phyloP scores from a whole-genome alignment of 192 early-diverging fungal genomes.

The Backusella sp. region DNA sequence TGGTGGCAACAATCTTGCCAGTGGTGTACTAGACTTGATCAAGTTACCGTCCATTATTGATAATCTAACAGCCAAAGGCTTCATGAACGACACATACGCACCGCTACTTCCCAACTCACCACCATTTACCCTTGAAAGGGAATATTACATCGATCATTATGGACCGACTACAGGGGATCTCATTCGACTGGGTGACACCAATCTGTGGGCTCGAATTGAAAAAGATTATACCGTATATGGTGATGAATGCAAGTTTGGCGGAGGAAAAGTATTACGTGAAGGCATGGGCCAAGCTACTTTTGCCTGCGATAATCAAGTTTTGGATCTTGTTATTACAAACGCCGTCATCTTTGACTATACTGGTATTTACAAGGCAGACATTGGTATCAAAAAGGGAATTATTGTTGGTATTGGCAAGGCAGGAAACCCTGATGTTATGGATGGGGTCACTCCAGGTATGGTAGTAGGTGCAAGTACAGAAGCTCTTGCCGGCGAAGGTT shows the following conservation, averaged over 20 bases:
- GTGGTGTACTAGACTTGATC: constrained; percentile 60
- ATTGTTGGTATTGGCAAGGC: constrained; percentile 94
- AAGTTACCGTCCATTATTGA: constrained; percentile 49
- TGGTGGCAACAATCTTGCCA: constrained; percentile 85
- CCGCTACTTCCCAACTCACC: constrained; percentile 42
- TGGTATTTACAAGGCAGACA: constrained; percentile 97
- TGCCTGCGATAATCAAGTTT: constrained; percentile 59
- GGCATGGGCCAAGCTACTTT: constrained; percentile 89
- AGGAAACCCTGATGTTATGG: constrained; percentile 95
- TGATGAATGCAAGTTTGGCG: constrained; percentile 95
- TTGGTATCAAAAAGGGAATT: constrained; percentile 82
- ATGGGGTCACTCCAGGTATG: constrained; percentile 88
- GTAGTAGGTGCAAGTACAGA: constrained; percentile 85
- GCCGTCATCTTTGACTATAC: constrained; percentile 89
- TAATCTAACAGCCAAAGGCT: constrained; percentile 48
- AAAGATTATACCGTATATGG: constrained; percentile 89
- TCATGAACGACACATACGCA: constrained; percentile 61
- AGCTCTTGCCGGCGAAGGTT: constrained; percentile 84
- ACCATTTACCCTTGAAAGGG: constrained; percentile 70
- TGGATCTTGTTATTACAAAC: constrained; percentile 96
- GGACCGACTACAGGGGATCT: constrained; percentile 94
- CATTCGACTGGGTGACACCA: constrained; percentile 83
- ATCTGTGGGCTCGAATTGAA: constrained; percentile 84
- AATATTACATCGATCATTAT: constrained; percentile 83
- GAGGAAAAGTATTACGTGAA: constrained; percentile 88